Evolutionary conservation across 2,329 filamentous ascomycete genomes (phyloP), one percentile per base, ranked within the genome.

Genomic region (Claviceps sp.): DNA sequence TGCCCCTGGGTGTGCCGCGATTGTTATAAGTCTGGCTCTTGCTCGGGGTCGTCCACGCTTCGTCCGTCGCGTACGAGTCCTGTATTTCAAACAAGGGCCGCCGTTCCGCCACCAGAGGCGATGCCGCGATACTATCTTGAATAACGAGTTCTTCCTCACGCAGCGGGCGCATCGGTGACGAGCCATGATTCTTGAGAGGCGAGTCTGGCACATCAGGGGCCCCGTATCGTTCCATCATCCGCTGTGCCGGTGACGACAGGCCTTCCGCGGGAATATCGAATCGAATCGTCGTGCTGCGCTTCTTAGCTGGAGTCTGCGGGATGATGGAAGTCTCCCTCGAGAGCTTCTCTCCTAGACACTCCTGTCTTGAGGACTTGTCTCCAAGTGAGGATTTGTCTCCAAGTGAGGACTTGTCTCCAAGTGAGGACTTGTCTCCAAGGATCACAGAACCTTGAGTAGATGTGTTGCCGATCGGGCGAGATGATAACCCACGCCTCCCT

Each of bases 1-100:
- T 29, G 38, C 9, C 22, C n/a, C 14, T 29, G 2, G 47, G 47
- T n/a, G 51, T 47, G 22, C 8, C 26, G 22, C n/a, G 20, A 8
- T 16, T 14, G 13, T 3, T 3, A 37, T 43, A 47, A 3, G 60
- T 60, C 16, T 62, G 52, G 5, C 61, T 60, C 17, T 62, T 61
- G 23, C 54, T 57, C 1, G 56, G 50, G 1, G 66, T 61, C 4
- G 51, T 56, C 62, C 60, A 64, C 29, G 62, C 67, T 5, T 66
- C 65, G 4, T 66, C 65, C 3, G 66, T 66, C 17, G 66, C 69
- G 56, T 67, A 74, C 8, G 73, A 74, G 52, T 76, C 73, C 49
- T 73, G 63, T 20, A 76, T 68, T 2, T 70, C 66, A n/a, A 70
- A 54, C 6, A 66, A 50, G 58, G 61, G 54, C 52, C 52, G 53